A percentile compares a stretch with the other conserved stretches of the same genome.
phyloP scores from a whole-genome alignment of 23 red algal genomes.

The Gracilaria vermiculophylla region DNA sequence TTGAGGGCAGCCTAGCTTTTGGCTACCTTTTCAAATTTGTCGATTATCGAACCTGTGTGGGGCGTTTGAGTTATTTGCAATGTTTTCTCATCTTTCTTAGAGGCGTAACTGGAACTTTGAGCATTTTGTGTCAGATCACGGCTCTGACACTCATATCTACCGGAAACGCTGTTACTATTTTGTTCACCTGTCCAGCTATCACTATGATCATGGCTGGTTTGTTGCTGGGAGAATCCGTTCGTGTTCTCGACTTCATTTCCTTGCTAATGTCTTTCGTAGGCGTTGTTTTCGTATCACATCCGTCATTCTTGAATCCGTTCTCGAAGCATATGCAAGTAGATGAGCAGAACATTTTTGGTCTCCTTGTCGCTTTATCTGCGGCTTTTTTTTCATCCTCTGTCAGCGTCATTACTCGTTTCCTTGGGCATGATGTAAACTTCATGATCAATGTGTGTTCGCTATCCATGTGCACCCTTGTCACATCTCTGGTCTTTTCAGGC shows the following conservation, averaged over 20 bases:
- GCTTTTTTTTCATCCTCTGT: conserved; percentile 1
- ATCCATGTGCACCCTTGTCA: background rate
- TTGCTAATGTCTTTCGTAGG: background rate
- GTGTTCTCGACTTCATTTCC: background rate
- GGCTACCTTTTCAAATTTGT: background rate
- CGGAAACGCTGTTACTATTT: conserved; percentile 9
- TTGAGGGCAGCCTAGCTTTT: background rate
- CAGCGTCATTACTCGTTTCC: background rate
- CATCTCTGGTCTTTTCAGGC: background rate
- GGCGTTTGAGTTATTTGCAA: background rate
- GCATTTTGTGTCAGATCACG: background rate
- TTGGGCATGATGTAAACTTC: conserved; percentile 1
- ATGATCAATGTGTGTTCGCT: conserved; percentile 8
- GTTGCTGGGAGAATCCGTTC: background rate
- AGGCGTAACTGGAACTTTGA: background rate
- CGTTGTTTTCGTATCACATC: conserved; percentile 9
- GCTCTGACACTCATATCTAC: conserved; percentile 9
- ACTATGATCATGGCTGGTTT: conserved; percentile 11
- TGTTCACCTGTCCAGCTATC: conserved; percentile 17
- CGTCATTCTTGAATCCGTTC: background rate
- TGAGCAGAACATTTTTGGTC: background rate
- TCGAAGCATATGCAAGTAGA: background rate
- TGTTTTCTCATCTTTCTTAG: background rate
- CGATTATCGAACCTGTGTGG: background rate
- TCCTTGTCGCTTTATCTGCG: background rate